phyloP scores from a whole-genome alignment of 225 moss, liverwort and hornwort species.

The Marchantia paleacea region DNA sequence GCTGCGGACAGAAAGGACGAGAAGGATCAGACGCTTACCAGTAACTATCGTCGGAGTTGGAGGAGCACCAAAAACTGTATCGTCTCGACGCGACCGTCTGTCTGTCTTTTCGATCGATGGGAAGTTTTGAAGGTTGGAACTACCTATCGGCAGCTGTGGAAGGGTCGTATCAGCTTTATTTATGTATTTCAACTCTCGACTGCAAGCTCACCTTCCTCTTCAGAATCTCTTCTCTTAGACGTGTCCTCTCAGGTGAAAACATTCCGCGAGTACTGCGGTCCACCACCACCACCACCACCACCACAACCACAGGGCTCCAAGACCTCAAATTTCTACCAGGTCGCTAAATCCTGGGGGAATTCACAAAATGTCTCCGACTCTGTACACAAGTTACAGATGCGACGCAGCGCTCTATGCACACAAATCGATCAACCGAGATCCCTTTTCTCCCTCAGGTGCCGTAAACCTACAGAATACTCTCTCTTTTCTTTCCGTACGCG shows the following conservation, averaged over 20 bases:
- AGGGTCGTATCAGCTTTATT: neutral
- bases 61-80: neutral
- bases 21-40: neutral
- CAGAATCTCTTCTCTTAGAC: neutral
- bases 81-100: neutral
- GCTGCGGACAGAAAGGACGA: neutral
- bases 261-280: neutral
- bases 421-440: neutral
- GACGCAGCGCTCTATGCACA: neutral
- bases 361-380: neutral
- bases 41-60: neutral
- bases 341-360: neutral
- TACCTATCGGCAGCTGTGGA: neutral
- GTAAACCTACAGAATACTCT: neutral
- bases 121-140: neutral
- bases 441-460: neutral
- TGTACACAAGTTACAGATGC: neutral
- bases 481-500: neutral
- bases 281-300: neutral
- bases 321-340: neutral
- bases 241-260: neutral
- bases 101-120: neutral
- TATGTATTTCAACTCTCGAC: neutral
- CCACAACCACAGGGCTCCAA: neutral
- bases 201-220: neutral